Evolutionary conservation across 2,329 filamentous ascomycete species (phyloP), one percentile per base, ranked within the genome.

Genomic region (Lachnellula subtilissima): DNA sequence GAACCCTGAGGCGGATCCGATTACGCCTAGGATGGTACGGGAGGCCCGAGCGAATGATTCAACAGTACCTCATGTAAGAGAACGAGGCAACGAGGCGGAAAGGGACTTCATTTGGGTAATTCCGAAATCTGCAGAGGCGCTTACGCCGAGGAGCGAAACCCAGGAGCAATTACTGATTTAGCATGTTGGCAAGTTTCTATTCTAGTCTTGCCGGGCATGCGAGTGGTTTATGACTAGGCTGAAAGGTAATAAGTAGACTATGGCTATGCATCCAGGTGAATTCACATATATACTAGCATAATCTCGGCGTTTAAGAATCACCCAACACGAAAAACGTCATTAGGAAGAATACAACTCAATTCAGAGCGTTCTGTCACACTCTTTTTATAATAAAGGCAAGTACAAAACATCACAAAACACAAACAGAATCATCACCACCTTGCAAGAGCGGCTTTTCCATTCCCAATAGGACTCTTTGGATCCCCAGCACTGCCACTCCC

Each of bases 391-490:
- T 32, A 32, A 32, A 32, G 28, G 45, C 45, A 47, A 28, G 45
- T 47, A 47, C 45, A 14, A 47, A 50, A 50, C 19, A 22, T 19
- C 39, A 32, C 37, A 50, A 19, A 39, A 39, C 50, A 28, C 37
- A 42, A 46, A 25, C 23, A 4, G n/a, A 35, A 48, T 22, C 15
- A 45, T 32, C 40, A 54, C 50, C 52, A 57, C 49, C 32, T 58
- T 25, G 35, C 15, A 47, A 50, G 45, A 23, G 32, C 48, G 40
- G 35, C n/a, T 25, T 48, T 52, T 19, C 56, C 54, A 56, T 63
- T 61, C 28, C 58, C 58, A 46, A 56, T 48, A 6, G 80, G 81
- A 66, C 82, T 85, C 58, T 74, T 75, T 23, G 79, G 77, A 64
- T 82, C 81, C 50, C 74, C 72, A 37, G 75, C 67, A 64, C 79